These are phyloP conservation scores for Aspergillus pseudonomiae DNA, from an alignment of 2,329 filamentous ascomycete genomes.

Conservation along the genomic window DNA sequence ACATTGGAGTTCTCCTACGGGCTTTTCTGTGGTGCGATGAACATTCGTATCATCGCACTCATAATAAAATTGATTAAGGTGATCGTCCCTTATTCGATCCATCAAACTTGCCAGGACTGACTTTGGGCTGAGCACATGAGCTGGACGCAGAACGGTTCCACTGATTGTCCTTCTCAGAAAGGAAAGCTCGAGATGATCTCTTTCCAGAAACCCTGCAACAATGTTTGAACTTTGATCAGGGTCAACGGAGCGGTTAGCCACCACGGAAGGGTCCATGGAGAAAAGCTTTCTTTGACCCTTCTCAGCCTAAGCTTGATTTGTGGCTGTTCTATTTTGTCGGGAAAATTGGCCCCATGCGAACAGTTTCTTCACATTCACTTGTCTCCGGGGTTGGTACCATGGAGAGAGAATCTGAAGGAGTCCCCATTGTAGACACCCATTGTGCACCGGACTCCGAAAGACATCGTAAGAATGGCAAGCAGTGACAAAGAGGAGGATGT, in stretches of 20 bases:
- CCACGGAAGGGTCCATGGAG: conserved; percentile 7
- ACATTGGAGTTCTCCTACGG: neutral
- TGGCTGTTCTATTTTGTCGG: neutral
- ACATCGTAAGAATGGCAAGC: neutral
- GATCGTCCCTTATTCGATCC: conserved; percentile 17
- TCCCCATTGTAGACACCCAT: neutral
- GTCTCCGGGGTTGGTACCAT: neutral
- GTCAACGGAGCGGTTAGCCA: conserved; percentile 12
- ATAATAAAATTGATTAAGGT: neutral
- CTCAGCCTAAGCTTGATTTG: neutral
- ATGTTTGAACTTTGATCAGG: conserved; percentile 12
- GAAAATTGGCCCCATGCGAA: neutral
- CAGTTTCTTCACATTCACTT: neutral
- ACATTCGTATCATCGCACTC: neutral
- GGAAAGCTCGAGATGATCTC: conserved; percentile 24
- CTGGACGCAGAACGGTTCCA: conserved; percentile 26
- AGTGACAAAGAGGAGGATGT: neutral
- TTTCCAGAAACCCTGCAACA: conserved; percentile 22
- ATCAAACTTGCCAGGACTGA: conserved; percentile 13
- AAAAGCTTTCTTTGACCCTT: conserved; percentile 14
- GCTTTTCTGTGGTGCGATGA: neutral
- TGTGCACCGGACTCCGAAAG: neutral
- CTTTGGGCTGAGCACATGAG: conserved; percentile 13
- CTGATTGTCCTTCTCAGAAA: conserved; percentile 30
- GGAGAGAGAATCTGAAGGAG: neutral